Evolutionary conservation across 2,329 filamentous ascomycete genomes (phyloP), one percentile per base, ranked within the genome.

Genomic region (Rugonectria rugulosa): DNA sequence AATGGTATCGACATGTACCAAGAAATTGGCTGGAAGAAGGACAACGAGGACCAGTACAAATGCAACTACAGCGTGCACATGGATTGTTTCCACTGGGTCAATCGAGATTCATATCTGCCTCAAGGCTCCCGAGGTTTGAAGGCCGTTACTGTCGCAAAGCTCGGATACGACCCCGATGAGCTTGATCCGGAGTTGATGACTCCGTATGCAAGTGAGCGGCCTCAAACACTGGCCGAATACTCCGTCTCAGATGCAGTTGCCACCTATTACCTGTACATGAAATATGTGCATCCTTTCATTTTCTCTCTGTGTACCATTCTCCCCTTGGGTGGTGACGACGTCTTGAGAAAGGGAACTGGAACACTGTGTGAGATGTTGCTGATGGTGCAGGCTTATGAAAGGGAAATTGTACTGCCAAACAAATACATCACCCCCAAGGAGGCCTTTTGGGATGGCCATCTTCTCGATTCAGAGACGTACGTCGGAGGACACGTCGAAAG

Each of bases 271-370:
- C 79, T 99, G 59, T 99, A 99, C 82, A 99, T 99, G 96, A 99
- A 99, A 88, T 99, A 99, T 73, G 91, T 99, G n/a, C 95, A 99
- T 73, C 95, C 95, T 4, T 99, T 99, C 79, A 95, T 99, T 72
- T 99, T 99, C 81, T 98, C 96, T 1, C 80, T 99, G 1, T 99
- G 95, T 76, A 99, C 93, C 1, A 97, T 99, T 77, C 81, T 99
- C 72, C 95, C 95, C 0, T 82, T 99, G 1, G 92, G 91, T 38
- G 92, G 93, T 27, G 94, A 99, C 68, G 95, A 98, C 70, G 91
- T 93, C 2, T 75, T 98, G 66, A 86, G 95, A 64, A 99, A 99
- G 74, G 95, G 95, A 71, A 99, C 95, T 0, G 95, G 95, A 73
- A 99, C 95, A 1, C 84, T 99, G n/a, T 99, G 95, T 73, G 95